Conservation (phyloP, 176 grass and related monocot species). For the Oryza meyeriana region DNA sequence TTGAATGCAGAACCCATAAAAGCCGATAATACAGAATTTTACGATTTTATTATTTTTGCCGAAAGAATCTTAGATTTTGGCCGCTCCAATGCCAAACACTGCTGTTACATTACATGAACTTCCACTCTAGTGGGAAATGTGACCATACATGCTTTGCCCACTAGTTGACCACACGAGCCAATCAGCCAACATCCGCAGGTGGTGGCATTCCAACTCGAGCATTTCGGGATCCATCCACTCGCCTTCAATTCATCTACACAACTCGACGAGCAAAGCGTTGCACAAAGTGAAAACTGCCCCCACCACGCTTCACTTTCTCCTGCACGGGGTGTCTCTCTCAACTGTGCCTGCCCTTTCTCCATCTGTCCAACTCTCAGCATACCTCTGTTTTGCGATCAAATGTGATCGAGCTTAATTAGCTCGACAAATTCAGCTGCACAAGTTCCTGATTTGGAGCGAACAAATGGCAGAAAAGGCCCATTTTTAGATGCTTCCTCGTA, state of each 20-base stretch:
- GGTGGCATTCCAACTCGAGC: constrained; percentile 17
- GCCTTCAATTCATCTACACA: neutral
- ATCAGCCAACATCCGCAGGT: constrained; percentile 5
- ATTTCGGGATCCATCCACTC: constrained; percentile 20
- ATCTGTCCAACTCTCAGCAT: neutral
- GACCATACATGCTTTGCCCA: neutral
- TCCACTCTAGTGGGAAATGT: neutral
- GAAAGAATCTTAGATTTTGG: neutral
- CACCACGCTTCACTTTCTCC: constrained; percentile 14
- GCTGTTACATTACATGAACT: no score
- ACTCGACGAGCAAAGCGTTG: neutral
- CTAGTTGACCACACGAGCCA: neutral
- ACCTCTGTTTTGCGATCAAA: neutral
- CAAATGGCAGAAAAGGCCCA: neutral
- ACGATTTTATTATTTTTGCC: no score
- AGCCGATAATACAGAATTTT: no score
- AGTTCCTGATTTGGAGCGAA: neutral
- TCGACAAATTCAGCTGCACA: neutral
- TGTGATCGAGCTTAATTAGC: neutral
- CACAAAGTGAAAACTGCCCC: neutral
- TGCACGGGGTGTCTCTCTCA: neutral
- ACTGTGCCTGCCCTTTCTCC: neutral
- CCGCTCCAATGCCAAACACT: neutral
- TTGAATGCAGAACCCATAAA: no score
- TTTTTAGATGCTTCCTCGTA: no score